A percentile compares a stretch with the other conserved stretches of the same genome.
Conservation (phyloP, 805 yeast species). For the Candida chauliodis region DNA sequence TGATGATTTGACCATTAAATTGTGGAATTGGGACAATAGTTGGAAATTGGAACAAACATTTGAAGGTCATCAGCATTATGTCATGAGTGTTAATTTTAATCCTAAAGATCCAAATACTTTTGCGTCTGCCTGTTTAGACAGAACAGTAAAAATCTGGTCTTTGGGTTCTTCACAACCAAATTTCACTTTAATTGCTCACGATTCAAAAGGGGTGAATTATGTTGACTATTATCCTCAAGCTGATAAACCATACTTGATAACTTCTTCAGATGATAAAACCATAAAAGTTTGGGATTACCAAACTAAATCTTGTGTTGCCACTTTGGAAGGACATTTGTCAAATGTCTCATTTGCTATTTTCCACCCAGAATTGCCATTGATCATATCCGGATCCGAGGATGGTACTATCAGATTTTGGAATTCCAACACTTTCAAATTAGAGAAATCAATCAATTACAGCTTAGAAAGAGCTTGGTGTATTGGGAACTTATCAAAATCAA, state of each 20-base stretch:
- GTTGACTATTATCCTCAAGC: conserved; percentile 97
- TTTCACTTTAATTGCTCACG: conserved; percentile 88
- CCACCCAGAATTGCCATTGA: conserved; percentile 96
- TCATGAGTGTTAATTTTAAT: conserved; percentile 91
- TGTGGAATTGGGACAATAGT: conserved; percentile 96
- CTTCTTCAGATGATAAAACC: conserved; percentile 87
- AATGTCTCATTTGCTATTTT: conserved; percentile 96
- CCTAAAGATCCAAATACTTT: conserved; percentile 97
- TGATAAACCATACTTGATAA: conserved; percentile 93
- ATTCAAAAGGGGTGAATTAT: conserved; percentile 88
- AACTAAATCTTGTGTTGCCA: conserved; percentile 92
- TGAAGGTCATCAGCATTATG: conserved; percentile 94
- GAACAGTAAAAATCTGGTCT: conserved; percentile 96
- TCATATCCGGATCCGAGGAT: conserved; percentile 95
- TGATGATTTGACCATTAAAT: conserved; percentile 86
- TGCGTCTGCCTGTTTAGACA: conserved; percentile 95
- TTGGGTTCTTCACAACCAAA: conserved; percentile 84
- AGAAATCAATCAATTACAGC: conserved; percentile 85
- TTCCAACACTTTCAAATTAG: conserved; percentile 87
- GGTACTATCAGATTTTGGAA: conserved; percentile 94
- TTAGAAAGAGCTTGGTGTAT: conserved; percentile 98
- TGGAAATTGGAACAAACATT: conserved; percentile 90
- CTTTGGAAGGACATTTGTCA: conserved; percentile 87
- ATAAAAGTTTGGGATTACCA: conserved; percentile 95
- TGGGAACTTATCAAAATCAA: conserved; percentile 64